Percentiles rank a stretch among this genome's conserved stretches.
Evolutionary conservation across 495 filamentous ascomycete species (phyloP).

Genomic region (Podospora pseudoanserina): DNA sequence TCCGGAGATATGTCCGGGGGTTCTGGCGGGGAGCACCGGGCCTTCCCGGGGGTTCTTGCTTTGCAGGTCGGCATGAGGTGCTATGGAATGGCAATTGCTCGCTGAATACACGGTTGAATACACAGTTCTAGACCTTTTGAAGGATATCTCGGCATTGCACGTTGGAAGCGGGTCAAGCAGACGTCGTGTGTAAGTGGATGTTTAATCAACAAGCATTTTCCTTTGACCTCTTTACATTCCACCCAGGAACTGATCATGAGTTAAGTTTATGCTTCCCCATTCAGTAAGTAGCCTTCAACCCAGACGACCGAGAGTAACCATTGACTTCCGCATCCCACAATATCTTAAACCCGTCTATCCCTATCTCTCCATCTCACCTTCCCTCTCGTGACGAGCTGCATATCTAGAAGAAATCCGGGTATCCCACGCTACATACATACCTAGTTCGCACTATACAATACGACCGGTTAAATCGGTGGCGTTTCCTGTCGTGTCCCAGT

Average conservation of each 20-base stretch:
- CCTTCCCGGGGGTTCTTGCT: not conserved
- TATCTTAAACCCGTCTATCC: not conserved
- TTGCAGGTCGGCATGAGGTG: not conserved
- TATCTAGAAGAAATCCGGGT: not conserved
- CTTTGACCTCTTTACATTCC: not conserved
- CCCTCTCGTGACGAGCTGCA: not conserved
- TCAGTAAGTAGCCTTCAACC: not conserved
- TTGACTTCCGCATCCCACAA: not conserved
- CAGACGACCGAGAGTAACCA: not conserved
- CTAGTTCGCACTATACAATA: not conserved
- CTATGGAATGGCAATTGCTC: not conserved
- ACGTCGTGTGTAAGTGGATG: not conserved
- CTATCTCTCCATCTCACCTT: not conserved
- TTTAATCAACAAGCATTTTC: not conserved
- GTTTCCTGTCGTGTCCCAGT: not conserved
- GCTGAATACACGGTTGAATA: not conserved
- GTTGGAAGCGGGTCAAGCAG: not conserved
- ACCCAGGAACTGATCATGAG: not conserved
- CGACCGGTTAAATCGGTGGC: not conserved
- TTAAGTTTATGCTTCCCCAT: not conserved
- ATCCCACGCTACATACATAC: not conserved
- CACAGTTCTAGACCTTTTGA: not conserved
- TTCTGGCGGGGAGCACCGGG: not conserved
- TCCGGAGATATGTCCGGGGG: not conserved
- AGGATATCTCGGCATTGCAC: not conserved